Base-by-base conservation (phyloP, 164 flowering plant genomes). In the Nymphaea colorata region DNA sequence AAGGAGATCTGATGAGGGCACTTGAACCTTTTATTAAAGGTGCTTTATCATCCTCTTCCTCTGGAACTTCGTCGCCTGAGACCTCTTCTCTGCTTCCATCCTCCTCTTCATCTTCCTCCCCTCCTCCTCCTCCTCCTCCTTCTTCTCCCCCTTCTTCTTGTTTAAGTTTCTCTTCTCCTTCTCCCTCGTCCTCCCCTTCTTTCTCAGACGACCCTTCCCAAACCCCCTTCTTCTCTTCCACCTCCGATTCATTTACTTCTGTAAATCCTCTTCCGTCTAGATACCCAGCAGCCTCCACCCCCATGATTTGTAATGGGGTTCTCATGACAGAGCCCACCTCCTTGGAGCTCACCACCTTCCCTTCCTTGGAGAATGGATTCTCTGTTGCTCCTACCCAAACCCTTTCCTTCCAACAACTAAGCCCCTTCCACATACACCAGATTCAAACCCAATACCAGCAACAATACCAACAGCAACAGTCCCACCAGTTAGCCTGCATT, bases 1-100 rank as follows among this genome's bases (percentile, higher is more conserved):
- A 82, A 25, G 89, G 79, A 64, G 98, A 93, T 74, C 74, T 93
- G 2, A 93, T 93, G 98, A 86, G 84, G 77, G 98, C 96, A 75
- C 91, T 93, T 70, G 84, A 77, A 71, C 97, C 98, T 90, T 93
- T 89, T 87, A 85, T 90, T 72, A 86, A 89, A 69, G 65, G 88
- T 81, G 87, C 86, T 86, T 79, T 89, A 14, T 57, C 78, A 59
- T 41, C 76, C 4, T 16, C 68, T 17, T 4, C 57, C 57, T 51
- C 57, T 51, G 57, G 14, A 15, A 51, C 3, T 51, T 57, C 78
- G 59, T 41, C 72, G 36, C 64, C 11, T 7, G 64, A 61, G 64
- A 41, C 7, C 17, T 66, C 75, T 4, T 16, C 70, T 15, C 6
- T 71, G 55, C 3, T 67, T 44, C 5, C 68, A 7, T 12, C 66